Conservation (phyloP, 139 green algal species). For the Tetratostichococcus sp. region DNA sequence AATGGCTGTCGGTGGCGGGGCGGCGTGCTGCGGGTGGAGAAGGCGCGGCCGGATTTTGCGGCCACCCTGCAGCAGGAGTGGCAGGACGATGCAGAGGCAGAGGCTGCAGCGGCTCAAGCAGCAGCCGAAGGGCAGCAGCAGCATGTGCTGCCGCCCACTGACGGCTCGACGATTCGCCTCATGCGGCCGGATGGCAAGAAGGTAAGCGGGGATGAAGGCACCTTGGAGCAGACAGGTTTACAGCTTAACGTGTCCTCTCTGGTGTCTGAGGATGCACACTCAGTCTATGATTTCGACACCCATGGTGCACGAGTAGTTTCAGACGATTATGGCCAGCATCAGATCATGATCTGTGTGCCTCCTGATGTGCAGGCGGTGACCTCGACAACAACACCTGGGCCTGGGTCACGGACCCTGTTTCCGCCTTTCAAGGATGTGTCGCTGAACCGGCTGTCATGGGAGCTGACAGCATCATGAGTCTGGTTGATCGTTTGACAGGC, state of each 20-base stretch:
- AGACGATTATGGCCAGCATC: too few species aligned
- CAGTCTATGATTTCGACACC: too few species aligned
- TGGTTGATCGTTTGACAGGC: too few species aligned
- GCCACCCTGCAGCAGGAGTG: conserved; percentile 20
- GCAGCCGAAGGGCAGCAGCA: neutral
- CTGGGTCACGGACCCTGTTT: neutral
- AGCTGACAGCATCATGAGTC: too few species aligned
- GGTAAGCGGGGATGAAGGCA: too few species aligned
- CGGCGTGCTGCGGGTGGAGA: conserved; percentile 36
- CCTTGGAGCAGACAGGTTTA: too few species aligned
- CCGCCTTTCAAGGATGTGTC: neutral
- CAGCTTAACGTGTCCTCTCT: too few species aligned
- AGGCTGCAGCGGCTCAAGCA: too few species aligned
- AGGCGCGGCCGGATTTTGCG: conserved; percentile 26
- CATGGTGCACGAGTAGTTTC: too few species aligned
- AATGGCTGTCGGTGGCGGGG: conserved; percentile 56
- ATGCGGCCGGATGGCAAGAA: neutral
- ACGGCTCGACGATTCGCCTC: neutral
- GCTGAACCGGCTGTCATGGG: neutral
- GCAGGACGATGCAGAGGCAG: neutral
- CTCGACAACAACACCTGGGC: neutral
- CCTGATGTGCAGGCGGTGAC: neutral
- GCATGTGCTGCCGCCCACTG: neutral
- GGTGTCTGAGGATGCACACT: too few species aligned
- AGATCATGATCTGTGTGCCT: too few species aligned